Percentiles rank a stretch among this genome's conserved stretches.
These are phyloP conservation scores for Nicotiana sylvestris DNA, from an alignment of 257 asterid species.

Conservation along the genomic window DNA sequence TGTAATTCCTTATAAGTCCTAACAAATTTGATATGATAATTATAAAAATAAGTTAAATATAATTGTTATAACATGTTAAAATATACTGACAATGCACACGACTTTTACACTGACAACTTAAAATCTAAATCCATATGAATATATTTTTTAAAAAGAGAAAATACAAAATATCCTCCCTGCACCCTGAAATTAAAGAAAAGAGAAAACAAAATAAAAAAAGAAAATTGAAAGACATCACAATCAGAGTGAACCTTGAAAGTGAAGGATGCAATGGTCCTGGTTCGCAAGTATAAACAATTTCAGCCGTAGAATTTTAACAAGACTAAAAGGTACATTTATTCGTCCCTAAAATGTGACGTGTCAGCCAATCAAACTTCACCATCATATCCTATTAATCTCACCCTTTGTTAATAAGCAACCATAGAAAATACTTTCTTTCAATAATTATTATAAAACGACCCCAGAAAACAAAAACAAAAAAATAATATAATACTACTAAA, in stretches of 20 bases:
- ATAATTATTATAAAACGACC: neutral
- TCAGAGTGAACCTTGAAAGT: conserved; percentile 30
- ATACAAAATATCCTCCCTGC: neutral
- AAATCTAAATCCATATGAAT: neutral
- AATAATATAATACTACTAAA: neutral
- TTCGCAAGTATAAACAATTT: conserved; percentile 30
- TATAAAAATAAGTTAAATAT: too few species aligned
- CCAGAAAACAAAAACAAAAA: neutral
- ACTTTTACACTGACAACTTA: neutral
- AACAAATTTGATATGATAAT: neutral
- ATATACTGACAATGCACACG: neutral
- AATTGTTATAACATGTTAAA: neutral
- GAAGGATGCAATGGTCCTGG: conserved; percentile 41
- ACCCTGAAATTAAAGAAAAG: neutral
- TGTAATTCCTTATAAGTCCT: neutral
- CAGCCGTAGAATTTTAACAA: conserved; percentile 30
- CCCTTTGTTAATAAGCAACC: conserved; percentile 45
- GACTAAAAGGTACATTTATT: conserved; percentile 32
- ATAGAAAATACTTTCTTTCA: neutral
- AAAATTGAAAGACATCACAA: neutral
- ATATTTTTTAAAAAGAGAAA: neutral
- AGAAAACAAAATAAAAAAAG: neutral
- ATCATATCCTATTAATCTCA: conserved; percentile 25
- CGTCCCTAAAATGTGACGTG: conserved; percentile 34
- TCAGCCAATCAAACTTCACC: conserved; percentile 32